phyloP scores from a whole-genome alignment of 306 rosid species.

The Dryas drummondii region DNA sequence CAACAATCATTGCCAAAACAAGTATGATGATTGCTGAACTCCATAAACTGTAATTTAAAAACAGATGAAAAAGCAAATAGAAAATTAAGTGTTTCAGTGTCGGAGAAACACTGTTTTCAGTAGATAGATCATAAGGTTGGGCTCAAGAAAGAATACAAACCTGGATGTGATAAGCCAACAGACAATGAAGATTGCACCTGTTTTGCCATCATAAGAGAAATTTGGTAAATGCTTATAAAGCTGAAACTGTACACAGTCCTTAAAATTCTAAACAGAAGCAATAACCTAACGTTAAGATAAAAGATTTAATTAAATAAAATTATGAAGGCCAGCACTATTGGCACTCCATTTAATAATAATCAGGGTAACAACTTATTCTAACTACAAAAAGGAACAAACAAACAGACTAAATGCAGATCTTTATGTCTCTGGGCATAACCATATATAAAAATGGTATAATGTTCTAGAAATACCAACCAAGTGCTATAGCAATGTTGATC shows the following conservation, averaged over 20 bases:
- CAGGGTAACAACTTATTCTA: not conserved
- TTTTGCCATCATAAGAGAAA: slow-evolving; percentile 27
- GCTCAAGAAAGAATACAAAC: slow-evolving; percentile 43
- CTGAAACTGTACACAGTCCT: not conserved
- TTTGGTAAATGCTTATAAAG: slow-evolving; percentile 1
- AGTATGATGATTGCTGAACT: slow-evolving; percentile 77
- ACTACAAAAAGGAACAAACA: not conserved
- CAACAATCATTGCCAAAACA: slow-evolving; percentile 84
- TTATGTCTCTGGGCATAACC: not conserved
- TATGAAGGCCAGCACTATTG: not conserved
- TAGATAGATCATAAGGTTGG: slow-evolving; percentile 21
- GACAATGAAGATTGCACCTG: slow-evolving; percentile 93
- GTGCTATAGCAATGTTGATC: slow-evolving; percentile 70
- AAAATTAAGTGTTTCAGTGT: slow-evolving; percentile 4
- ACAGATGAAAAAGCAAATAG: slow-evolving; percentile 18
- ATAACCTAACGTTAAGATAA: not conserved
- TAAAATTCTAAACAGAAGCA: not conserved
- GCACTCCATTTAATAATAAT: not conserved
- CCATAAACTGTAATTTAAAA: slow-evolving; percentile 71
- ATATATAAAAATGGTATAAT: not conserved
- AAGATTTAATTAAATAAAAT: not conserved
- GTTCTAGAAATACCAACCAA: slow-evolving; percentile 59
- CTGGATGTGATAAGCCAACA: slow-evolving; percentile 82
- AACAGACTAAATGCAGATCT: not conserved
- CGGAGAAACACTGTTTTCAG: not conserved